A percentile compares a stretch with the other conserved stretches of the same genome.
Evolutionary conservation across 1,284 basidiomycete species (phyloP).

Genomic region (Leccinum pallidistipes): DNA sequence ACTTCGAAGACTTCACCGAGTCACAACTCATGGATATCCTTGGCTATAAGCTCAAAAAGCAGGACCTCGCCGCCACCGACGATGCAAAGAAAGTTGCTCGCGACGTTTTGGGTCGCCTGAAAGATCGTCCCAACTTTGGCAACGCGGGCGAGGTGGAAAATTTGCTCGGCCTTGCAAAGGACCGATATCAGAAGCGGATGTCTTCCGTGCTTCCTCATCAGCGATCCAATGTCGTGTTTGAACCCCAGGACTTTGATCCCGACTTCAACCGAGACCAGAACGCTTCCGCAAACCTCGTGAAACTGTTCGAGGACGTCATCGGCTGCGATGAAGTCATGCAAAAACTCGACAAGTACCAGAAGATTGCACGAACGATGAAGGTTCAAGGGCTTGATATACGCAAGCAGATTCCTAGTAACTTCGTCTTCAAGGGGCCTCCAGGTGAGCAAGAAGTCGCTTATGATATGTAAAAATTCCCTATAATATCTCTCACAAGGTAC

Average conservation of each 20-base stretch:
- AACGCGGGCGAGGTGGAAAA: slow-evolving; percentile 70
- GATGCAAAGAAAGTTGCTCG: slow-evolving; percentile 54
- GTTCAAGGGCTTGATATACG: slow-evolving; percentile 41
- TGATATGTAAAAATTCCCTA: not conserved
- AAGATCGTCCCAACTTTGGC: slow-evolving; percentile 61
- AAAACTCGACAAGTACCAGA: slow-evolving; percentile 51
- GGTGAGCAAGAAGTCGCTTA: slow-evolving; percentile 41
- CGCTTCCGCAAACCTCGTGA: slow-evolving; percentile 48
- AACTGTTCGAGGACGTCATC: slow-evolving; percentile 60
- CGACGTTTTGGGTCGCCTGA: slow-evolving; percentile 47
- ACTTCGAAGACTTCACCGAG: slow-evolving; percentile 60
- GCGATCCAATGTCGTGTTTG: slow-evolving; percentile 45
- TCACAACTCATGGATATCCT: slow-evolving; percentile 50
- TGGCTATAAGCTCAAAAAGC: slow-evolving; percentile 51
- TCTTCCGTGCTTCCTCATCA: slow-evolving; percentile 32
- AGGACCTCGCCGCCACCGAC: slow-evolving; percentile 54
- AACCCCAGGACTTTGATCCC: slow-evolving; percentile 61
- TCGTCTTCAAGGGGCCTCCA: slow-evolving; percentile 70
- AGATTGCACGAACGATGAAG: slow-evolving; percentile 46
- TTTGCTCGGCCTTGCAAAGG: slow-evolving; percentile 52
- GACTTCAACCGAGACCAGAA: slow-evolving; percentile 49
- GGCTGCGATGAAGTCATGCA: slow-evolving; percentile 54
- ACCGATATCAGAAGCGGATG: slow-evolving; percentile 45
- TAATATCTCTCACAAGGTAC: slow-evolving; percentile 26
- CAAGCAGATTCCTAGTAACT: slow-evolving; percentile 56